phyloP scores from a whole-genome alignment of 495 filamentous ascomycete genomes.

The Lophiostoma macrostomum region DNA sequence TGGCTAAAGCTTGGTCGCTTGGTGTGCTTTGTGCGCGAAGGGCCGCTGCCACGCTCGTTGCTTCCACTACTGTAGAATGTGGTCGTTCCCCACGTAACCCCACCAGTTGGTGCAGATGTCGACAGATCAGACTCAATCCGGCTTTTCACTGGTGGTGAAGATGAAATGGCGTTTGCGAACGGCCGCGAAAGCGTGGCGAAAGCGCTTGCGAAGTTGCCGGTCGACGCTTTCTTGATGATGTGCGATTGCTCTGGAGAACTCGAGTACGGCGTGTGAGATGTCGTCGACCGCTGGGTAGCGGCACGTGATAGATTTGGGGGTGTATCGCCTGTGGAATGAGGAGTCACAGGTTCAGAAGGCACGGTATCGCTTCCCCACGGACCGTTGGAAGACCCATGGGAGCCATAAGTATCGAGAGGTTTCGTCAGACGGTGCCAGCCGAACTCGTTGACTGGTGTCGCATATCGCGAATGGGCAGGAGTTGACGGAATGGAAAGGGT shows the following conservation, averaged over 20 bases:
- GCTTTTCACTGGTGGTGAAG: conserved; percentile 59
- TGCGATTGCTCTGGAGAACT: conserved; percentile 64
- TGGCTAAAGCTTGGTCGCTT: conserved; percentile 30
- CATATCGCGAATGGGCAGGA: conserved; percentile 18
- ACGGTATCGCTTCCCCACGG: conserved; percentile 41
- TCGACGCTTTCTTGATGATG: conserved; percentile 39
- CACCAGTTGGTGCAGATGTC: conserved; percentile 55
- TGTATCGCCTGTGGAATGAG: conserved; percentile 61
- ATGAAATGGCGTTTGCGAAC: conserved; percentile 65
- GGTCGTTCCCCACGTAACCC: conserved; percentile 64
- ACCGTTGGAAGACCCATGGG: conserved; percentile 56
- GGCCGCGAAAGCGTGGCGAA: conserved; percentile 70
- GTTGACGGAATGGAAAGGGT: conserved; percentile 45
- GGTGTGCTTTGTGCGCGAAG: conserved; percentile 17
- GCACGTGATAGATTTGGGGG: conserved; percentile 50
- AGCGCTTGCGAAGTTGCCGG: conserved; percentile 59
- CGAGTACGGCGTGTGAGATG: conserved; percentile 55
- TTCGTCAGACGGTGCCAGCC: conserved; percentile 54
- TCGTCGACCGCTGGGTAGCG: conserved; percentile 30
- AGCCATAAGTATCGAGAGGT: conserved; percentile 56
- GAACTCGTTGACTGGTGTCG: conserved; percentile 42
- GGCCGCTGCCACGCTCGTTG: conserved; percentile 8
- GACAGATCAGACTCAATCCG: conserved; percentile 64
- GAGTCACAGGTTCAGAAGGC: conserved; percentile 47
- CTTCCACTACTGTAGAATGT: conserved; percentile 51